Evolutionary conservation across 2,329 filamentous ascomycete genomes (phyloP).

Genomic region (Colletotrichum graminicola): DNA sequence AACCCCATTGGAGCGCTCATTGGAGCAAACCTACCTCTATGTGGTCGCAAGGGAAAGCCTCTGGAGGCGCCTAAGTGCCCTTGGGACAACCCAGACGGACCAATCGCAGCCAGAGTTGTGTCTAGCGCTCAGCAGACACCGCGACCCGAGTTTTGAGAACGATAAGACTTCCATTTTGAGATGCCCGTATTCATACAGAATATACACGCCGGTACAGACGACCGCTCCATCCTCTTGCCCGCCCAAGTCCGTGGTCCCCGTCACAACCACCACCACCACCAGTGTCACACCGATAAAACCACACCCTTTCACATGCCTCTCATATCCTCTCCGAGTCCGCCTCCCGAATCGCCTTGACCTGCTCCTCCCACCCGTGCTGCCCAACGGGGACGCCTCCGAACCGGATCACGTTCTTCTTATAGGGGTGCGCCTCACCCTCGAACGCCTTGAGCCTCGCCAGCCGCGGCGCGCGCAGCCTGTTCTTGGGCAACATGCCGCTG

Average conservation of each 20-base stretch:
- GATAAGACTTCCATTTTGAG: slow-evolving; percentile 35
- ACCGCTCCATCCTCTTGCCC: slow-evolving; percentile 4
- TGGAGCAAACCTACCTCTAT: not conserved
- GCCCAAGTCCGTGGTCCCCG: not conserved
- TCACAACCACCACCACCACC: not conserved
- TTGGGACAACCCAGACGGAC: not conserved
- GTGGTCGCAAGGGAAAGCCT: no score
- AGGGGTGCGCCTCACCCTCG: slow-evolving; percentile 92
- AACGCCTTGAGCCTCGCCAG: slow-evolving; percentile 94
- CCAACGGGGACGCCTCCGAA: slow-evolving; percentile 73
- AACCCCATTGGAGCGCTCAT: not conserved
- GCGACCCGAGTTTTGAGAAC: not conserved
- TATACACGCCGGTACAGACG: slow-evolving; percentile 40
- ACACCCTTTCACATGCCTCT: slow-evolving; percentile 33
- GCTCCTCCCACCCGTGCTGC: slow-evolving; percentile 64
- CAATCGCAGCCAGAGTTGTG: not conserved
- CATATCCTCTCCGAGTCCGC: slow-evolving; percentile 65
- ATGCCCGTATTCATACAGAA: slow-evolving; percentile 42
- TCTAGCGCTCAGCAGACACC: not conserved
- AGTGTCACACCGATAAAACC: not conserved
- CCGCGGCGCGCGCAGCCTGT: slow-evolving; percentile 87
- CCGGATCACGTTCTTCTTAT: slow-evolving; percentile 86
- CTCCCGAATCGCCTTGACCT: slow-evolving; percentile 63
- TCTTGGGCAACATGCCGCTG: slow-evolving; percentile 98
- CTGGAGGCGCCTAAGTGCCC: not conserved